Conservation (phyloP, 1,139 yeast genomes). For the Hemisphaericaspora lyxosophila region DNA sequence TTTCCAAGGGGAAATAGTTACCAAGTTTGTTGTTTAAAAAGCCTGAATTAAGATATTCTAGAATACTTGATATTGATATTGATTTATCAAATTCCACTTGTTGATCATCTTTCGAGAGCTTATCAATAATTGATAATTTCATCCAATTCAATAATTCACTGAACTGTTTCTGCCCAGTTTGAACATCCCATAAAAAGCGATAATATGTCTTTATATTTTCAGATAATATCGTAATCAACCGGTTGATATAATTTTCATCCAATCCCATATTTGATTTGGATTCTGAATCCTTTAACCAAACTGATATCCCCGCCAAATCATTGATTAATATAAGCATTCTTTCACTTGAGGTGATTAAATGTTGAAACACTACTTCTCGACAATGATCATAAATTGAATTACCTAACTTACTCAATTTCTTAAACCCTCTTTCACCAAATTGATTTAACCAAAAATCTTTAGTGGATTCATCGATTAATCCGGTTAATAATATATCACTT, state of each 20-base stretch:
- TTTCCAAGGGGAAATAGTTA: slow-evolving; percentile 19
- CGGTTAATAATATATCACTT: slow-evolving; percentile 56
- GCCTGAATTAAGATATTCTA: slow-evolving; percentile 30
- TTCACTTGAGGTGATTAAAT: slow-evolving; percentile 57
- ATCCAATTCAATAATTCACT: slow-evolving; percentile 54
- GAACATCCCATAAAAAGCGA: slow-evolving; percentile 45
- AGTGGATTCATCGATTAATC: slow-evolving; percentile 44
- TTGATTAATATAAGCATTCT: slow-evolving; percentile 52
- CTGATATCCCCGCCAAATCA: slow-evolving; percentile 45
- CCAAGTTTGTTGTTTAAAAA: slow-evolving; percentile 27
- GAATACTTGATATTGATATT: slow-evolving; percentile 21
- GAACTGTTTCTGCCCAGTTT: slow-evolving; percentile 54
- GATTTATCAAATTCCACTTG: slow-evolving; percentile 3
- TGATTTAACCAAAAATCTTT: slow-evolving; percentile 48
- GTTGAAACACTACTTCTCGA: slow-evolving; percentile 47
- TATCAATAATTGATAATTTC: slow-evolving; percentile 35
- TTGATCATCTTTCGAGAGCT: slow-evolving; percentile 37
- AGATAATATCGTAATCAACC: slow-evolving; percentile 19
- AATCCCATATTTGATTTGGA: slow-evolving; percentile 26
- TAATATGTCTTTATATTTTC: slow-evolving; percentile 21
- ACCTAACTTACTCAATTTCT: slow-evolving; percentile 56
- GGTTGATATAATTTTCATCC: slow-evolving; percentile 22
- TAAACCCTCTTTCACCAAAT: slow-evolving; percentile 69
- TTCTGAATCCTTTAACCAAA: slow-evolving; percentile 30
- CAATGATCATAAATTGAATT: slow-evolving; percentile 48